These are phyloP conservation scores for Ashbya aceris DNA, from an alignment of 1,139 yeast genomes.

Conservation along the genomic window DNA sequence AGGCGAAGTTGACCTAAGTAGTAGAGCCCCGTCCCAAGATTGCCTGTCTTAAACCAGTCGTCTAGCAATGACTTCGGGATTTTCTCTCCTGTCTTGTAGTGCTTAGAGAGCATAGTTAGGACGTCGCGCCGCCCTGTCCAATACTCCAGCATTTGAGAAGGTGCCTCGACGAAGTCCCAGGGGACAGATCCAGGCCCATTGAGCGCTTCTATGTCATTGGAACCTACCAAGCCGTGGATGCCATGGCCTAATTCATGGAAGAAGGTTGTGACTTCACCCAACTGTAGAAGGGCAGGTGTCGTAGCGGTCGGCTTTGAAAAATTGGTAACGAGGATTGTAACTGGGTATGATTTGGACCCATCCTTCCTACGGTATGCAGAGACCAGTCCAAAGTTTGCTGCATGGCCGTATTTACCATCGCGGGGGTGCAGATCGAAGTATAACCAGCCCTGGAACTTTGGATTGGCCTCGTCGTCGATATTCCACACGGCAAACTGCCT, in stretches of 20 bases:
- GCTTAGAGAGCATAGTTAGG: conserved; percentile 51
- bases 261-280: conserved; percentile 70
- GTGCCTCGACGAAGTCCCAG: conserved; percentile 84
- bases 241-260: conserved; percentile 92
- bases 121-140: conserved; percentile 75
- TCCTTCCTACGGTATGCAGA: conserved; percentile 49
- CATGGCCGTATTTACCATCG: conserved; percentile 79
- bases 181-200: conserved; percentile 66
- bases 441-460: conserved; percentile 68
- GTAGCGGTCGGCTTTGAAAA: conserved; percentile 65
- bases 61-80: conserved; percentile 51
- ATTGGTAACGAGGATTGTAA: conserved; percentile 75
- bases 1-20: conserved; percentile 70
- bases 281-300: conserved; percentile 70
- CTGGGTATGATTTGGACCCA: conserved; percentile 51
- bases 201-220: conserved; percentile 54
- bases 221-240: conserved; percentile 65
- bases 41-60: conserved; percentile 55
- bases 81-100: conserved; percentile 52
- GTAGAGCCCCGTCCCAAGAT: conserved; percentile 64
- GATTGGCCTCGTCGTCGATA: conserved; percentile 37
- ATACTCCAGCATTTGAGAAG: conserved; percentile 81
- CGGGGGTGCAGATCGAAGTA: conserved; percentile 80
- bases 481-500: conserved; percentile 68
- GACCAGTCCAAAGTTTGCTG: conserved; percentile 66